Conservation (phyloP, 192 early-diverging fungal genomes). For the Coemansia furcata region DNA sequence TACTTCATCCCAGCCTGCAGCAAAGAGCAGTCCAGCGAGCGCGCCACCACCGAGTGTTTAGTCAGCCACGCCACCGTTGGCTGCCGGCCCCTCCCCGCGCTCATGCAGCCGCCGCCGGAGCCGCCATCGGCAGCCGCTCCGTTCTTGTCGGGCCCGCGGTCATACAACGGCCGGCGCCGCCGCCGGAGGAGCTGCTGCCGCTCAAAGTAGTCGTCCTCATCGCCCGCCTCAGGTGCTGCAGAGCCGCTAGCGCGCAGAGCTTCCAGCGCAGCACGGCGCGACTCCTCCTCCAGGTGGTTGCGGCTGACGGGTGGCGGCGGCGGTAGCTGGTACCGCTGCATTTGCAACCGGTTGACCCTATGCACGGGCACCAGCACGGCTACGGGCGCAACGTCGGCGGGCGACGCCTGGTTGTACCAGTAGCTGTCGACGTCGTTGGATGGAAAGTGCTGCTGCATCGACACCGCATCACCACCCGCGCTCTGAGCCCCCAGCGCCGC, state of each 20-base stretch:
- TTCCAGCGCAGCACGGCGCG: conserved; percentile 36
- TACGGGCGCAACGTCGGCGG: not conserved
- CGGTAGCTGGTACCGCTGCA: not conserved
- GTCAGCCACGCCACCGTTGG: conserved; percentile 19
- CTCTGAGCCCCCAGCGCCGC: not conserved
- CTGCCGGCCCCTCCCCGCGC: not conserved
- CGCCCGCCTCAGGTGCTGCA: conserved; percentile 2
- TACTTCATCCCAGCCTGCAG: conserved; percentile 41
- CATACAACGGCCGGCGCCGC: not conserved
- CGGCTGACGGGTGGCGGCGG: not conserved
- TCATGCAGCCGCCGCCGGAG: not conserved
- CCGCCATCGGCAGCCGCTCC: conserved; percentile 3
- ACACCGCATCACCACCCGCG: not conserved
- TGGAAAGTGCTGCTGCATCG: conserved; percentile 23
- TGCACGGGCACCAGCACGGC: not conserved
- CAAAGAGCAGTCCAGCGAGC: conserved; percentile 39
- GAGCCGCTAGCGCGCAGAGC: conserved; percentile 15
- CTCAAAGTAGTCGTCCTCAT: conserved; percentile 16
- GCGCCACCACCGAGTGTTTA: conserved; percentile 24
- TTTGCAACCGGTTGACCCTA: not conserved
- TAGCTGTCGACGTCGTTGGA: conserved; percentile 54
- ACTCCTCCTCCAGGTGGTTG: conserved; percentile 7
- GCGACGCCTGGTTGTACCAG: conserved; percentile 49
- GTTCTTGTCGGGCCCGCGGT: not conserved
- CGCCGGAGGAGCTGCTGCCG: not conserved